Conservation (phyloP, 1,139 yeast species). For the Protomyces pachydermus region DNA sequence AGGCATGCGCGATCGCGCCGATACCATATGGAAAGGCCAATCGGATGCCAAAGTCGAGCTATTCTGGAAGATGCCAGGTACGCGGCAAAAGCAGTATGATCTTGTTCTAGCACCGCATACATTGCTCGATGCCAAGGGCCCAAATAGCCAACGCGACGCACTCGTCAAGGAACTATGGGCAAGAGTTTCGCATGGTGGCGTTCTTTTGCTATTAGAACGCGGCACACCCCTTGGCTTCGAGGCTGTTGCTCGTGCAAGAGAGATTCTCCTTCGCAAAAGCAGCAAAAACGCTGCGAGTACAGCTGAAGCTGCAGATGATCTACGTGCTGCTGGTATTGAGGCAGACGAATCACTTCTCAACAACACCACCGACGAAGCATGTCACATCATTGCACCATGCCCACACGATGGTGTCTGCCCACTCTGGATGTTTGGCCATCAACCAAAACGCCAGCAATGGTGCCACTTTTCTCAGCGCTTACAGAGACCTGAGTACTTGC, state of each 20-base stretch:
- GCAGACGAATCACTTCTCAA: not conserved
- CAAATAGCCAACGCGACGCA: slow-evolving; percentile 13
- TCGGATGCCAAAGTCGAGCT: not conserved
- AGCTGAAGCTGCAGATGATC: not conserved
- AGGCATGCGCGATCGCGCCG: slow-evolving; percentile 12
- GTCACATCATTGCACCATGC: slow-evolving; percentile 74
- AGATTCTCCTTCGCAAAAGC: slow-evolving; percentile 72
- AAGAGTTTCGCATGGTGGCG: slow-evolving; percentile 47
- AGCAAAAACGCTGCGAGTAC: slow-evolving; percentile 44
- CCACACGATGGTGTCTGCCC: slow-evolving; percentile 87
- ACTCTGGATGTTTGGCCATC: slow-evolving; percentile 56
- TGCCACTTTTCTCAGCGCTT: slow-evolving; percentile 73
- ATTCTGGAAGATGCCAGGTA: not conserved
- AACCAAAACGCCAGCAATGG: slow-evolving; percentile 63
- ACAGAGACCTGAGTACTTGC: slow-evolving; percentile 66
- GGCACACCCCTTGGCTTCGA: slow-evolving; percentile 91
- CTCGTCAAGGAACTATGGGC: slow-evolving; percentile 24
- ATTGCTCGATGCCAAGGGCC: slow-evolving; percentile 3
- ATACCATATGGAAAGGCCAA: slow-evolving; percentile 10
- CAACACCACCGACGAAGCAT: slow-evolving; percentile 3
- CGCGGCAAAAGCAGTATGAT: slow-evolving; percentile 2
- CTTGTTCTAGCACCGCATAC: slow-evolving; percentile 22
- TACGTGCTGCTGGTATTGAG: not conserved
- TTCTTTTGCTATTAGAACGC: slow-evolving; percentile 71
- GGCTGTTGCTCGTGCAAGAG: slow-evolving; percentile 82